Conservation (phyloP, 352 stramenopile species). For the Phytopythium sindhum region DNA sequence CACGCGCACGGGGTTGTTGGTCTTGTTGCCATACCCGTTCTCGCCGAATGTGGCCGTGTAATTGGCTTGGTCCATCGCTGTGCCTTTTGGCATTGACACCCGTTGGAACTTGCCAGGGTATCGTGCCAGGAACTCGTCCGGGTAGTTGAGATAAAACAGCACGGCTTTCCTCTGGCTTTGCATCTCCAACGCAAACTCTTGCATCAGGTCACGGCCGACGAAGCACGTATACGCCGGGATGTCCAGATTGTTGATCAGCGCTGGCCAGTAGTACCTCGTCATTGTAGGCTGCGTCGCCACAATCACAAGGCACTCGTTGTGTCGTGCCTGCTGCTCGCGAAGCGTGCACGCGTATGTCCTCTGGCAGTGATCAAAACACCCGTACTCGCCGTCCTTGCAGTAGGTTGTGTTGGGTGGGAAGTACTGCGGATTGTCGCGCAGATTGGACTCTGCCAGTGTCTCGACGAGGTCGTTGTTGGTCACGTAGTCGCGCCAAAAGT, state of each 20-base stretch:
- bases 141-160: slow-evolving; percentile 30
- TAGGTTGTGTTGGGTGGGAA: slow-evolving; percentile 10
- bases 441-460: slow-evolving; percentile 3
- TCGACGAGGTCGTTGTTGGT: slow-evolving; percentile 11
- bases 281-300: slow-evolving; percentile 10
- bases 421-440: slow-evolving; percentile 12
- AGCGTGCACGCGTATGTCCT: slow-evolving; percentile 25
- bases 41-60: slow-evolving; percentile 22
- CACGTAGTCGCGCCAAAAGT: slow-evolving; percentile 33
- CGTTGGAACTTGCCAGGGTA: slow-evolving; percentile 17
- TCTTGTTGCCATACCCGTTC: slow-evolving; percentile 17
- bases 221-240: slow-evolving; percentile 26
- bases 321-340: slow-evolving; percentile 9
- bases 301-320: slow-evolving; percentile 27
- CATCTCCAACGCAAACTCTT: slow-evolving; percentile 12
- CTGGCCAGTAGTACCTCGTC: slow-evolving; percentile 16
- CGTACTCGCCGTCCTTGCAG: slow-evolving; percentile 15
- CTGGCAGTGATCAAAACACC: slow-evolving; percentile 27
- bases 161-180: slow-evolving; percentile 11
- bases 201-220: slow-evolving; percentile 8
- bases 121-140: slow-evolving; percentile 18
- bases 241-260: slow-evolving; percentile 19
- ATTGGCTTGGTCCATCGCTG: slow-evolving; percentile 6
- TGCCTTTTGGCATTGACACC: slow-evolving; percentile 20
- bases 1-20: slow-evolving; percentile 19